phyloP scores from a whole-genome alignment of 164 flowering plant genomes.

The Buxus sempervirens region DNA sequence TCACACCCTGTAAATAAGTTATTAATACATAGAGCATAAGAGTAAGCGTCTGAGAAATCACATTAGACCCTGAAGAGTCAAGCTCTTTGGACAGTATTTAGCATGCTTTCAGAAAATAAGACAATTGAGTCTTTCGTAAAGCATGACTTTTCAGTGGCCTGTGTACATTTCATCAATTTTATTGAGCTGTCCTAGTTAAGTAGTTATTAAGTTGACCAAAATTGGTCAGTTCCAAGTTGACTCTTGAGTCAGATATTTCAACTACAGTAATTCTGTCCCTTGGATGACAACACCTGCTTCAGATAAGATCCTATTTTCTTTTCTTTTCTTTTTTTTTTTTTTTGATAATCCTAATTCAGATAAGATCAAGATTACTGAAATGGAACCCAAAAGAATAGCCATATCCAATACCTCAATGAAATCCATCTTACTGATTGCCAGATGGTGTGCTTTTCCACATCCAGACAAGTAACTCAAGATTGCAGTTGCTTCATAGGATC shows the following conservation, averaged over 20 bases:
- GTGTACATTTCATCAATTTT: too few relatives aligned
- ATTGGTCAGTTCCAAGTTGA: not conserved
- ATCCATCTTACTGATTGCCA: constrained; percentile 41
- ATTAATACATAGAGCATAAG: not conserved
- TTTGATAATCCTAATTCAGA: not conserved
- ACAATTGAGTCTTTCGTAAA: too few relatives aligned
- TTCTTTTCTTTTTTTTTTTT: too few relatives aligned
- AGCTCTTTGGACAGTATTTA: not conserved
- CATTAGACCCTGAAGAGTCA: not conserved
- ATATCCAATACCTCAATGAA: constrained; percentile 52
- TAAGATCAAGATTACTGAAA: not conserved
- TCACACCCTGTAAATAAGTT: constrained; percentile 61
- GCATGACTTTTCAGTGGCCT: too few relatives aligned
- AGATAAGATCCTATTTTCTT: not conserved
- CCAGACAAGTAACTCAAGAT: constrained; percentile 62
- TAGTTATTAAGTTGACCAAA: too few relatives aligned
- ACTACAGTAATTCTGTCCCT: not conserved
- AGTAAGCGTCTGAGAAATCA: not conserved
- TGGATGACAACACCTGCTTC: not conserved
- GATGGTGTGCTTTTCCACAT: constrained; percentile 49
- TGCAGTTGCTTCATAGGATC: constrained; percentile 56
- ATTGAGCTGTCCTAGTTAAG: too few relatives aligned
- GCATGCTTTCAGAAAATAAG: not conserved
- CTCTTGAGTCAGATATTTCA: not conserved
- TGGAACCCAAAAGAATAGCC: not conserved